Evolutionary conservation across 2,329 filamentous ascomycete genomes (phyloP), one percentile per base, ranked within the genome.

Genomic region (Ceratocystis harringtonii): DNA sequence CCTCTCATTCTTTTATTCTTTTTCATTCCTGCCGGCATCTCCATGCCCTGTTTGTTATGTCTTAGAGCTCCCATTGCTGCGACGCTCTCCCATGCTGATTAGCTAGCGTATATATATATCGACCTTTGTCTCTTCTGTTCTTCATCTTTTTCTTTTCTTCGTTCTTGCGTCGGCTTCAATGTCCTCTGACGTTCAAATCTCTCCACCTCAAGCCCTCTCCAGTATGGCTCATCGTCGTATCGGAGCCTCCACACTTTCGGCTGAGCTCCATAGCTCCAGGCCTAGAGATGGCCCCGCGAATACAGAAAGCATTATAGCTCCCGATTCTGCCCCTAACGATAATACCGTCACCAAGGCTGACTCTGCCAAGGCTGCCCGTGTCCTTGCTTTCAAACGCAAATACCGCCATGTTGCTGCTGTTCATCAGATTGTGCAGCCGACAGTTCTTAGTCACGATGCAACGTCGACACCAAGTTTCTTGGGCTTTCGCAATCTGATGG

Each of bases 401-500:
- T 97, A 97, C 78, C 88, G 90, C 70, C 94, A 99, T 82, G 85
- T 95, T 69, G 89, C 89, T 67, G 92, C 92, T 41, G 85, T 95
- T 44, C 94, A 99, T 75, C 85, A 85, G 6, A 74, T 82, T 70
- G 76, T 81, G 45, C 83, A 84, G 67, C 84, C 88, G 6, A 96
- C 92, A 28, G 91, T 88, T 71, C 80, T 97, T 61, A 96, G 90
- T 76, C 88, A 92, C 71, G 94, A 97, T 73, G 83, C 90, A 1
- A 76, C 82, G 58, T 78, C 78, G 10, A 79, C 85, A 1, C 90
- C 92, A 25, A 96, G 90, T 74, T 97, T 96, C 73, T 77, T 96
- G 17, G 94, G 94, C 0, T 97, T 99, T 73, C 82, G 92, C 68
- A 99, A 99, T 73, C 81, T 99, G 69, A 96, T 96, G 90, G 89